A percentile compares a stretch with the other conserved stretches of the same genome.
These are phyloP conservation scores for Diaporthe amygdali DNA, from an alignment of 2,329 filamentous ascomycete species.

Conservation along the genomic window DNA sequence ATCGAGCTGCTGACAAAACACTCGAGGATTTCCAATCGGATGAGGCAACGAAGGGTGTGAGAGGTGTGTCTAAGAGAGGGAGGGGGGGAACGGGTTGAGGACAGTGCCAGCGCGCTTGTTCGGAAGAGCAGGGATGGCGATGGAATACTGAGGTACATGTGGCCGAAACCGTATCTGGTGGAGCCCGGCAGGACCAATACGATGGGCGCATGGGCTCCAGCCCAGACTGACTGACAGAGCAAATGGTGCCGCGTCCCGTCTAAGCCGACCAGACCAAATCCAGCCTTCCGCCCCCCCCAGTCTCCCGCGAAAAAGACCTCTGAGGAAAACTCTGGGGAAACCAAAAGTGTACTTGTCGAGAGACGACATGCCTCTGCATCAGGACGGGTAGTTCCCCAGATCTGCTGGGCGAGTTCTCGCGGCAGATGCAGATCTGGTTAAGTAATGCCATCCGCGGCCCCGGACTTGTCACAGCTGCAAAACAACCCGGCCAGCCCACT, in stretches of 20 bases:
- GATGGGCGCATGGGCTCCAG: not conserved
- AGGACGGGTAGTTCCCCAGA: not conserved
- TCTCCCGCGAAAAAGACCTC: not conserved
- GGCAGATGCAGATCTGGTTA: conserved; percentile 11
- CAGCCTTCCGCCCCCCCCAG: conserved; percentile 12
- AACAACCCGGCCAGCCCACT: not conserved
- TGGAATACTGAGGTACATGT: not conserved
- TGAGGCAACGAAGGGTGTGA: not conserved
- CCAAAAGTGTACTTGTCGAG: conserved; percentile 8
- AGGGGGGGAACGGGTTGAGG: not conserved
- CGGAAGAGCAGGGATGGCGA: not conserved
- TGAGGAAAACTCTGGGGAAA: not conserved
- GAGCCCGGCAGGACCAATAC: not conserved
- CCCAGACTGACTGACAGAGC: not conserved
- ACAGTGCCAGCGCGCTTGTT: conserved; percentile 16
- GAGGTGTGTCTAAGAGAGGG: not conserved
- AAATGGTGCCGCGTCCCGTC: conserved; percentile 3
- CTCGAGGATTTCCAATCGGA: not conserved
- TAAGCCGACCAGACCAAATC: not conserved
- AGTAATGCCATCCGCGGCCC: conserved; percentile 1
- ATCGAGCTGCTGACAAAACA: not conserved
- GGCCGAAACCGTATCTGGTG: not conserved
- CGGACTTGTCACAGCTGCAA: conserved; percentile 10
- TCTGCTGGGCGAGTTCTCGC: not conserved
- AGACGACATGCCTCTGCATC: conserved; percentile 15